phyloP scores from a whole-genome alignment of 2,329 filamentous ascomycete species.

The Sporothrix brasiliensis region DNA sequence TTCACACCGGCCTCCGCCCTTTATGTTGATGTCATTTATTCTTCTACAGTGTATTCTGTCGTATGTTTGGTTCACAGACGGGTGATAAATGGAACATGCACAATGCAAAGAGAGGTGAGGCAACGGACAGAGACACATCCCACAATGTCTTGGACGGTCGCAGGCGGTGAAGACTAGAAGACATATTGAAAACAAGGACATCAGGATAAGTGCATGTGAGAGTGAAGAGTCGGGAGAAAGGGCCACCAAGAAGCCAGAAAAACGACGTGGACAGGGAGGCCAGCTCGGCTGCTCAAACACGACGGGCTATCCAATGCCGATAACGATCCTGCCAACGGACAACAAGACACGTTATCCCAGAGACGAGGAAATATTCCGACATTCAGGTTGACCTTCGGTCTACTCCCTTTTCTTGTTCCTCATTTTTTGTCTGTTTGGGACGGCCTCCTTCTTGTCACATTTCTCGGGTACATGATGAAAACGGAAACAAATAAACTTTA shows the following conservation, averaged over 20 bases:
- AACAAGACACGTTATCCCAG: constrained; percentile 5
- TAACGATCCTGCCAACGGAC: neutral
- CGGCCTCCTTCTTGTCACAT: neutral
- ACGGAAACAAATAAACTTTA: neutral
- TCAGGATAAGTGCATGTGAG: too few relatives aligned
- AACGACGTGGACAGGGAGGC: too few relatives aligned
- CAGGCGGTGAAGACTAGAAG: constrained; percentile 14
- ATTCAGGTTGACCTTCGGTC: neutral
- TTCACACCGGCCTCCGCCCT: neutral
- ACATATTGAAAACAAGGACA: neutral
- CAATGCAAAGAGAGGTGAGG: neutral
- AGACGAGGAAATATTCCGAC: constrained; percentile 8
- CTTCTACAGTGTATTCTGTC: neutral
- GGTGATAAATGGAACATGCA: too few relatives aligned
- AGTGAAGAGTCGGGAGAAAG: neutral
- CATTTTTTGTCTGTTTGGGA: neutral
- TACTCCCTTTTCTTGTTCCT: neutral
- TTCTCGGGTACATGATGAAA: neutral
- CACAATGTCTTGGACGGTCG: constrained; percentile 25
- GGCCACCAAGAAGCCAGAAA: neutral
- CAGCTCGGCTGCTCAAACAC: constrained; percentile 30
- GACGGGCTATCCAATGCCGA: constrained; percentile 11
- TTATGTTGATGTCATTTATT: neutral
- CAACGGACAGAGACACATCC: neutral
- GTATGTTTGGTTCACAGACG: neutral